Base-by-base conservation (phyloP, 768 basidiomycete genomes). In the Psilocybe cyanescens region DNA sequence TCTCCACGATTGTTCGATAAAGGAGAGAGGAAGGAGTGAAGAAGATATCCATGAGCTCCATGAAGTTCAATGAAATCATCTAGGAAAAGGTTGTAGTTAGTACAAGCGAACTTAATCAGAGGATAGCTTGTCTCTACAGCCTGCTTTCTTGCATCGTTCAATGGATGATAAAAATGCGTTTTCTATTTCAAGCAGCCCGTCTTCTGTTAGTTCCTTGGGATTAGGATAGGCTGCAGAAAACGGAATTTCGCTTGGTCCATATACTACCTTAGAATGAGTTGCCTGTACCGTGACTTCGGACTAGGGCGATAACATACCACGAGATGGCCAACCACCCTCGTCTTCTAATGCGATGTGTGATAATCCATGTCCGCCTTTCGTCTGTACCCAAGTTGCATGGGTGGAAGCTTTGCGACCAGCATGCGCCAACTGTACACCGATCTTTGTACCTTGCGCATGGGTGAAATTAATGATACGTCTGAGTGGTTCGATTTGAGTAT, bases 381-480 rank as follows among this genome's bases (percentile, higher is more conserved):
- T 57, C 58, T 73, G 79, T 29, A 90, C 80, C 89, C 89, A 94
- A 1, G 90, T 89, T 1, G 91, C 81, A 55, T 82, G 78, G 0
- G 86, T 89, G 8, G 85, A 87, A 0, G 89, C 87, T 71, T 96
- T 95, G 35, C 83, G 76, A 9, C 83, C 83, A 3, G 88, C 90
- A 70, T 95, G 92, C 0, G 86, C 84, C 17, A 95, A 84, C 70
- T 95, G 94, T 33, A 95, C 80, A 1, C 90, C 94, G 29, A 95
- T 86, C 51, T 82, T 79, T 1, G 87, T 83, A 8, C 85, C 88
- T 50, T 92, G 89, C 0, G 83, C 75, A 67, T 92, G 90, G 14
- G 81, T 81, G 68, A 94, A 94, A 59, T 91, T 79, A 53, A 92
- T 88, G 57, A 94, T 86, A 31, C 86, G 82, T 68, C 85, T 85